phyloP scores from a whole-genome alignment of 192 early-diverging fungal genomes.

The Chytriomyces sp. region DNA sequence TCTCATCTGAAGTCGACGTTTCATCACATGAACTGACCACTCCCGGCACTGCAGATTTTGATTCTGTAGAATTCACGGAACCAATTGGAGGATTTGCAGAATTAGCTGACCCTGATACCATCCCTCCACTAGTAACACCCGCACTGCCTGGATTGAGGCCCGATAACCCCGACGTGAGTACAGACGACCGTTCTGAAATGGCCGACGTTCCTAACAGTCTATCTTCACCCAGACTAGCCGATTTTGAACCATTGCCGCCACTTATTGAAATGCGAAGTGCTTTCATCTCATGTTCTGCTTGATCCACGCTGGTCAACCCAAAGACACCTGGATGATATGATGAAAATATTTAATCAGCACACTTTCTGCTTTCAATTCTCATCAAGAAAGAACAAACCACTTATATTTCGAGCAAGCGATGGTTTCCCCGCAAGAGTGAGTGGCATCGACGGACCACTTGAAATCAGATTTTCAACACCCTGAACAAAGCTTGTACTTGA shows the following conservation, averaged over 20 bases:
- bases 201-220: background rate
- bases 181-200: background rate
- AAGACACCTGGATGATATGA: too few species aligned
- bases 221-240: background rate
- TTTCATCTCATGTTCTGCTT: too few species aligned
- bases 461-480: constrained; percentile 8
- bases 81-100: background rate
- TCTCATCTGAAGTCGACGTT: constrained; percentile 3
- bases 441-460: background rate
- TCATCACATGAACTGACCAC: background rate
- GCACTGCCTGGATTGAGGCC: background rate
- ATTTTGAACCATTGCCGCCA: background rate
- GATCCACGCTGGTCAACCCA: too few species aligned
- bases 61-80: background rate
- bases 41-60: background rate
- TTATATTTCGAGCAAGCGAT: too few species aligned
- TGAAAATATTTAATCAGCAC: too few species aligned
- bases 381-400: too few species aligned
- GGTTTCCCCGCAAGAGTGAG: background rate
- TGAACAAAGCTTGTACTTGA: background rate
- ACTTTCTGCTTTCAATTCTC: too few species aligned
- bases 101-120: background rate
- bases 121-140: background rate
- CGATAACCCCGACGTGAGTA: background rate
- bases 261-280: too few species aligned